phyloP scores from a whole-genome alignment of 2,329 filamentous ascomycete species.

The Aspergillus ochraceoroseus region DNA sequence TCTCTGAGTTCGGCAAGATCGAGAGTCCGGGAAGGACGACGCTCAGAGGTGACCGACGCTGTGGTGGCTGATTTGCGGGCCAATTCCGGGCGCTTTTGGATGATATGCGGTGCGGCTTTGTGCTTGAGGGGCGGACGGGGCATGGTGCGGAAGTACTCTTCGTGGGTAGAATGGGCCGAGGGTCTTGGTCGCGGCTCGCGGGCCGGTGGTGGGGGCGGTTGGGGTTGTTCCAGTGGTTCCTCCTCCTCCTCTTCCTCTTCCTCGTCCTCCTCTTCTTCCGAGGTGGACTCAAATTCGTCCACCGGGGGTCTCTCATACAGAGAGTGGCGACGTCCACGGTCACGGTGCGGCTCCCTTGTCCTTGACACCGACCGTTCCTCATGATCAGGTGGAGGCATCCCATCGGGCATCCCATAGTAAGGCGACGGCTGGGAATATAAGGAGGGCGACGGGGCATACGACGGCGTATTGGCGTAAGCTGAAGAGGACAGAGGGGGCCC shows the following conservation, averaged over 20 bases:
- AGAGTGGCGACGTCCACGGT: slow-evolving; percentile 31
- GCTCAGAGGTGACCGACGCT: slow-evolving; percentile 27
- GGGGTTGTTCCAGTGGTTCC: slow-evolving; percentile 27
- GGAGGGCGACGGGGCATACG: slow-evolving; percentile 28
- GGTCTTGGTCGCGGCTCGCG: slow-evolving; percentile 30
- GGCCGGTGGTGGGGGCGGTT: slow-evolving; percentile 25
- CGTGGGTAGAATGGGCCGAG: slow-evolving; percentile 28
- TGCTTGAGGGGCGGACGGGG: slow-evolving; percentile 38
- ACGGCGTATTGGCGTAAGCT: slow-evolving; percentile 31
- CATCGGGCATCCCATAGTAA: slow-evolving; percentile 30
- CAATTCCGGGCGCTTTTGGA: slow-evolving; percentile 34
- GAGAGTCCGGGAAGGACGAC: slow-evolving; percentile 31
- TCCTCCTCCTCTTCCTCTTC: slow-evolving; percentile 26
- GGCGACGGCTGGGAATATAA: slow-evolving; percentile 29
- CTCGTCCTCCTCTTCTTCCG: slow-evolving; percentile 18
- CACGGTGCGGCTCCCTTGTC: slow-evolving; percentile 31
- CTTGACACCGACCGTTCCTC: slow-evolving; percentile 35
- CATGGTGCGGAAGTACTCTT: slow-evolving; percentile 41
- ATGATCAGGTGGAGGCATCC: slow-evolving; percentile 26
- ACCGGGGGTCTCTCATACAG: slow-evolving; percentile 32
- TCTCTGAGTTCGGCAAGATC: slow-evolving; percentile 35
- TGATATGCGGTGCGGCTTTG: slow-evolving; percentile 31
- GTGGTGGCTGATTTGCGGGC: slow-evolving; percentile 32
- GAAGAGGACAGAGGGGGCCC: slow-evolving; percentile 38
- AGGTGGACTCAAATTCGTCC: slow-evolving; percentile 31